Percentiles rank a stretch among this genome's conserved stretches.
Evolutionary conservation across 352 stramenopile species (phyloP).

Genomic region (Phytophthora palmivora): DNA sequence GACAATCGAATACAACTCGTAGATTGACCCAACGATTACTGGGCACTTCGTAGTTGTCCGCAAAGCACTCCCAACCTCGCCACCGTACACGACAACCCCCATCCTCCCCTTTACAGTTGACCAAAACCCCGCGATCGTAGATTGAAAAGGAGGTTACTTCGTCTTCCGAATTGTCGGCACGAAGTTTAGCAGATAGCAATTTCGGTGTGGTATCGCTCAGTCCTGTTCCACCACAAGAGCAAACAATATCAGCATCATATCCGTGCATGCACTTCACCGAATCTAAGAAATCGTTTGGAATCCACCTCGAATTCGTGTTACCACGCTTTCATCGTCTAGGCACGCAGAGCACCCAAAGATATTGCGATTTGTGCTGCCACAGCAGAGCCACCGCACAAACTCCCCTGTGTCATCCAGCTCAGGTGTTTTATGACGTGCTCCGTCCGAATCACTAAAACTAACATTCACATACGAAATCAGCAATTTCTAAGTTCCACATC

Average conservation of each 20-base stretch:
- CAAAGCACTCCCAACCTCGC: conserved; percentile 53
- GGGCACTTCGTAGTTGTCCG: conserved; percentile 55
- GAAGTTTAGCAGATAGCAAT: conserved; percentile 50
- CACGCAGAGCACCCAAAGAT: conserved; percentile 61
- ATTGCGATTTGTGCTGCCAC: conserved; percentile 55
- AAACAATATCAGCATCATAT: neutral
- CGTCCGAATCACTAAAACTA: conserved; percentile 31
- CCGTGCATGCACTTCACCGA: neutral
- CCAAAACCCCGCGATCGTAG: conserved; percentile 56
- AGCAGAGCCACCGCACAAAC: conserved; percentile 73
- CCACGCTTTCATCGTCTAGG: neutral
- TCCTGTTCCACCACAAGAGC: conserved; percentile 7
- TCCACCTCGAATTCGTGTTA: conserved; percentile 3
- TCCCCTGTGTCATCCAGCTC: conserved; percentile 64
- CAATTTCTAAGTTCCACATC: too few species aligned
- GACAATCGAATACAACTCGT: conserved; percentile 53
- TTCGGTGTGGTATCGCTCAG: conserved; percentile 36
- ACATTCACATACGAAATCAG: too few species aligned
- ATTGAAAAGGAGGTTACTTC: conserved; percentile 47
- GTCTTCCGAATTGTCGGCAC: conserved; percentile 13
- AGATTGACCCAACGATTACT: conserved; percentile 62
- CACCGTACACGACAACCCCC: conserved; percentile 58
- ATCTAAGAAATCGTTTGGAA: conserved; percentile 24
- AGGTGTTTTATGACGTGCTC: conserved; percentile 53
- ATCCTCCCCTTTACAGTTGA: conserved; percentile 20